Percentiles rank a stretch among this genome's conserved stretches.
Conservation (phyloP, 352 stramenopile genomes). For the Phytophthora colocasiae region DNA sequence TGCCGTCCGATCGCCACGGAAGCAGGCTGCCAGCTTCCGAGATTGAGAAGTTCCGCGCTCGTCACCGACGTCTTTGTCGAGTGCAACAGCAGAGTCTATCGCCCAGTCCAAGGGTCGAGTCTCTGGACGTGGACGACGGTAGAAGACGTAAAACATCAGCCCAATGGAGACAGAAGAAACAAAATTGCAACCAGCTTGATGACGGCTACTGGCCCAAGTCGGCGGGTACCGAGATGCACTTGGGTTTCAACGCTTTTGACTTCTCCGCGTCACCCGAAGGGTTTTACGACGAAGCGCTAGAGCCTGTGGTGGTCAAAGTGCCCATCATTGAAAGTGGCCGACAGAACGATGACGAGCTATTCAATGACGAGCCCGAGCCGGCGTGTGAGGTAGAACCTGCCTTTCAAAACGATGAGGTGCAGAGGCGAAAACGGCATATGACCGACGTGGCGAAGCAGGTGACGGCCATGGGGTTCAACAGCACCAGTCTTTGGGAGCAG, state of each 20-base stretch:
- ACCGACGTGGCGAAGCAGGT: conserved; percentile 20
- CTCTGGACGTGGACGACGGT: conserved; percentile 27
- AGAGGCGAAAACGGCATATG: conserved; percentile 23
- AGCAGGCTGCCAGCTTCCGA: conserved; percentile 22
- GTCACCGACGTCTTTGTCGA: conserved; percentile 42
- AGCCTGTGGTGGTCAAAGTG: neutral
- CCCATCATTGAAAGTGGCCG: neutral
- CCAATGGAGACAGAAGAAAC: conserved; percentile 29
- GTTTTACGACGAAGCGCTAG: conserved; percentile 32
- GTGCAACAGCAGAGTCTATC: conserved; percentile 11
- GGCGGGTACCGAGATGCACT: conserved; percentile 37
- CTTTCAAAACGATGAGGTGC: conserved; percentile 5
- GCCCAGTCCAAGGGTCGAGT: conserved; percentile 6
- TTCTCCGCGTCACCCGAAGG: conserved; percentile 48
- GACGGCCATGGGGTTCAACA: conserved; percentile 30
- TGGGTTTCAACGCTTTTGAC: conserved; percentile 59
- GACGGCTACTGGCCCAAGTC: conserved; percentile 29
- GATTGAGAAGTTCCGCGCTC: conserved; percentile 50
- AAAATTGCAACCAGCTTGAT: conserved; percentile 21
- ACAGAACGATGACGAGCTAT: neutral
- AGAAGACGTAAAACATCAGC: conserved; percentile 46
- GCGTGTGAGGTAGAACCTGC: neutral
- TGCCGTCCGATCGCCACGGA: neutral
- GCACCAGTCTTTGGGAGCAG: conserved; percentile 43
- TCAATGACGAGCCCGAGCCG: conserved; percentile 1